Evolutionary conservation across 1,284 basidiomycete genomes (phyloP), one percentile per base, ranked within the genome.

Genomic region (Ceratobasidium sp.): DNA sequence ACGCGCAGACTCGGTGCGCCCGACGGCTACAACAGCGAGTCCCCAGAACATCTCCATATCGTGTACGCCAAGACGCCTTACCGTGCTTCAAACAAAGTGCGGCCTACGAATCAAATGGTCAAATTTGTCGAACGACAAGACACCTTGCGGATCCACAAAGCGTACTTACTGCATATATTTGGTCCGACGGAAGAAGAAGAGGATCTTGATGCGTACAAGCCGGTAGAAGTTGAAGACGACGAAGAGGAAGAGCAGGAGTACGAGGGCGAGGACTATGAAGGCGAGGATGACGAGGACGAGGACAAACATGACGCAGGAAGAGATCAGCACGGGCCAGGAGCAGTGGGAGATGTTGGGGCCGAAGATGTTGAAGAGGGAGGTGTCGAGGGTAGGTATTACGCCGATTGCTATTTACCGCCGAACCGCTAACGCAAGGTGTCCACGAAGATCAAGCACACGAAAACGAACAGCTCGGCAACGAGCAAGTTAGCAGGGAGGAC

Each of bases 21-120:
- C 12, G 56, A 79, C 54, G 70, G 76, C n/a, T 80, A 64, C 46
- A 70, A 78, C 42, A 79, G 69, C 17, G 76, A 80, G 48, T 33
- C 77, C 9, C 75, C 78, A 15, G 79, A 80, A 52, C 52, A 68
- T 3, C 57, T 80, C 2, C 79, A 80, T 62, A 80, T 80, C 44
- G 64, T 77, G 28, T 77, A 56, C 28, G 61, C 56, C 52, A 80
- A 80, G 64, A 15, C 17, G 20, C 67, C 52, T 13, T 78, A 64
- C 28, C 15, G 77, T 15, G 68, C 56, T 26, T 57, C 40, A 12
- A 78, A 78, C 56, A 71, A 78, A 26, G 28, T 26, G n/a, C 17
- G 73, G 10, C 70, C 57, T 23, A 46, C 50, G 12, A 17, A n/a
- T 0, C 77, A 78, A 46, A 78, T 78, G 77, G 62, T 48, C 17